Percentiles rank a stretch among this genome's conserved stretches.
phyloP scores from a whole-genome alignment of 2,329 filamentous ascomycete species.

The Grosmannia huntii region DNA sequence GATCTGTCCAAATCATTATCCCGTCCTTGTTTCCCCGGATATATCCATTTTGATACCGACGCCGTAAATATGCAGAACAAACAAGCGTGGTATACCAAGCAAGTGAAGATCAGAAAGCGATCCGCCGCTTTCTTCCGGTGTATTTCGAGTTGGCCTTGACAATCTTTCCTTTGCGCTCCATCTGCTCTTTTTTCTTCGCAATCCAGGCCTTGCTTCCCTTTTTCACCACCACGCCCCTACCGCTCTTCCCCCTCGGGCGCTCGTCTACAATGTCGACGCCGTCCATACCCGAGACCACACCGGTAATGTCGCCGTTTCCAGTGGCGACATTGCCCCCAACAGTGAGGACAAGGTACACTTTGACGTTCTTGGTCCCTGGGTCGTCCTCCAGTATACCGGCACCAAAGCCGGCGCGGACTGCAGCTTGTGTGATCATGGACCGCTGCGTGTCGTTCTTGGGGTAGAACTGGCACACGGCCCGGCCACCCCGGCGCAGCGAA shows the following conservation, averaged over 20 bases:
- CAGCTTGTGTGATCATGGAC: conserved; percentile 81
- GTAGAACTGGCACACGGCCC: conserved; percentile 95
- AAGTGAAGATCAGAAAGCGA: conserved; percentile 46
- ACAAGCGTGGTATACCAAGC: background rate
- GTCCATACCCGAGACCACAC: conserved; percentile 80
- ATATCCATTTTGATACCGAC: background rate
- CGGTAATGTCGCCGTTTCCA: conserved; percentile 63
- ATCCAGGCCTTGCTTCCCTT: conserved; percentile 85
- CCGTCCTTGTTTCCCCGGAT: background rate
- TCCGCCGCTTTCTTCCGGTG: conserved; percentile 75
- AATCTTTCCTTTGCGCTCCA: conserved; percentile 87
- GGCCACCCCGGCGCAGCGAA: conserved; percentile 66
- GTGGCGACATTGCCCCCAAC: conserved; percentile 52
- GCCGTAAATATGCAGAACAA: background rate
- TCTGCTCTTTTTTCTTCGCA: conserved; percentile 77
- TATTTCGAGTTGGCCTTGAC: conserved; percentile 90
- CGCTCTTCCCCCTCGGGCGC: conserved; percentile 36
- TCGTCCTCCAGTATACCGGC: conserved; percentile 93
- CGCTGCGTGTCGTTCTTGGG: conserved; percentile 89
- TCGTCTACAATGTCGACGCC: conserved; percentile 71
- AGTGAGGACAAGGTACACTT: conserved; percentile 89
- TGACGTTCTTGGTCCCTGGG: conserved; percentile 88
- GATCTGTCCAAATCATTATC: background rate
- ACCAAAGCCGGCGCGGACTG: conserved; percentile 87
- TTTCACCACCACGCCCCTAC: conserved; percentile 41